Conservation (phyloP, 768 basidiomycete genomes). For the Mycena capillaripes region DNA sequence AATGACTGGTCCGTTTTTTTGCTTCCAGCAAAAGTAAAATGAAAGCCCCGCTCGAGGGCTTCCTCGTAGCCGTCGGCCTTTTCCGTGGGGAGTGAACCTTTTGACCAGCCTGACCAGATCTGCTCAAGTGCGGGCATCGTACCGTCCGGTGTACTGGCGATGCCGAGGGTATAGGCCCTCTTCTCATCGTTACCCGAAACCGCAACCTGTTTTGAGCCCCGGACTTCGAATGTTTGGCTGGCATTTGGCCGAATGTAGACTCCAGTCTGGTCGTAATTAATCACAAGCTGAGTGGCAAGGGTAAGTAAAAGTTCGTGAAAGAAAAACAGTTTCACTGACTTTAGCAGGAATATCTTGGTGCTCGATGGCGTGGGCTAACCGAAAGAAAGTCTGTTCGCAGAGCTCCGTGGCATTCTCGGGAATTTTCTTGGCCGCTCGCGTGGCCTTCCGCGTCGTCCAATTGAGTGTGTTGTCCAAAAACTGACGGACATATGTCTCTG, state of each 20-base stretch:
- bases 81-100: constrained; percentile 18
- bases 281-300: not conserved
- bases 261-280: constrained; percentile 2
- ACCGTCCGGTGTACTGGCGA: constrained; percentile 37
- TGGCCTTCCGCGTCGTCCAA: not conserved
- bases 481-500: not conserved
- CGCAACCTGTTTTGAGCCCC: not conserved
- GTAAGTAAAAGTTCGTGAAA: not conserved
- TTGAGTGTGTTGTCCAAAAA: not conserved
- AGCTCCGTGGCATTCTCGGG: not conserved
- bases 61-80: not conserved
- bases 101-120: not conserved
- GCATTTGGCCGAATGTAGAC: not conserved
- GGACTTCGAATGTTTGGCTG: not conserved
- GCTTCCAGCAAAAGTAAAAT: not conserved
- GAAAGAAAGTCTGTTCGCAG: not conserved
- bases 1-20: no score
- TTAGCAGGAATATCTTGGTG: not conserved
- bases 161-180: not conserved
- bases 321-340: not conserved
- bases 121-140: not conserved
- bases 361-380: not conserved
- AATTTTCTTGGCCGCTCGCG: not conserved
- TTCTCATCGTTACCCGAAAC: not conserved
- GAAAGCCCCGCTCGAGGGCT: not conserved